phyloP scores from a whole-genome alignment of 2,329 filamentous ascomycete genomes.

The Alternaria ventricosa region DNA sequence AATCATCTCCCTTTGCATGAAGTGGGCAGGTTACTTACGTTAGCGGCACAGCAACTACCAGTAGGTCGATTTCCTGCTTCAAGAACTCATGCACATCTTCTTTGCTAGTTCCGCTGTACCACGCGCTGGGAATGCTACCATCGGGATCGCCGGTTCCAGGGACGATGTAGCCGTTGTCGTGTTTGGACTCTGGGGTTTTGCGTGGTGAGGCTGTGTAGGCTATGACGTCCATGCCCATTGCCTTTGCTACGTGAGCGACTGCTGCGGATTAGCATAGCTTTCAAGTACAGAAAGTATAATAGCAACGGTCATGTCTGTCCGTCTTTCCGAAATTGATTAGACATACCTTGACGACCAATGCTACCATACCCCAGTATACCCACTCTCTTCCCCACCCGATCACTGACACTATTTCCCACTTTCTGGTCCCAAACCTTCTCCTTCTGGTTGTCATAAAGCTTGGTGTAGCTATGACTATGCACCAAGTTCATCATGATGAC shows the following conservation, averaged over 20 bases:
- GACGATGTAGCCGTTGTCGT: constrained; percentile 71
- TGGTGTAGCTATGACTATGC: constrained; percentile 62
- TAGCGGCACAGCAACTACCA: constrained; percentile 64
- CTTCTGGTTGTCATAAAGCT: constrained; percentile 65
- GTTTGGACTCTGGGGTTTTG: constrained; percentile 68
- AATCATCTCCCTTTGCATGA: not conserved
- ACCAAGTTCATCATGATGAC: constrained; percentile 67
- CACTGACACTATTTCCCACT: constrained; percentile 51
- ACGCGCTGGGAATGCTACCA: constrained; percentile 61
- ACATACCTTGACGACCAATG: constrained; percentile 65
- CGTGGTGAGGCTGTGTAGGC: constrained; percentile 77
- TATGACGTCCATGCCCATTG: constrained; percentile 74
- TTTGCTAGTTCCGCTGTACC: constrained; percentile 64
- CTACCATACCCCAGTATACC: constrained; percentile 69
- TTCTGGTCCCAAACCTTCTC: constrained; percentile 59
- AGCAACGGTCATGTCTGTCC: not conserved
- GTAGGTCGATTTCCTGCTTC: constrained; percentile 61
- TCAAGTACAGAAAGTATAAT: not conserved
- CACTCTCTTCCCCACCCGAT: constrained; percentile 64
- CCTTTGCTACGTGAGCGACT: constrained; percentile 65
- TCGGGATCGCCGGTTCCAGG: constrained; percentile 69
- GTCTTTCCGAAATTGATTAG: not conserved
- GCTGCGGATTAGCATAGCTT: not conserved
- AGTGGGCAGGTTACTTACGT: constrained; percentile 47
- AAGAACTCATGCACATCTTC: constrained; percentile 61